A percentile compares a stretch with the other conserved stretches of the same genome.
These are phyloP conservation scores for Candida golubevii DNA, from an alignment of 805 yeast genomes.

Conservation along the genomic window DNA sequence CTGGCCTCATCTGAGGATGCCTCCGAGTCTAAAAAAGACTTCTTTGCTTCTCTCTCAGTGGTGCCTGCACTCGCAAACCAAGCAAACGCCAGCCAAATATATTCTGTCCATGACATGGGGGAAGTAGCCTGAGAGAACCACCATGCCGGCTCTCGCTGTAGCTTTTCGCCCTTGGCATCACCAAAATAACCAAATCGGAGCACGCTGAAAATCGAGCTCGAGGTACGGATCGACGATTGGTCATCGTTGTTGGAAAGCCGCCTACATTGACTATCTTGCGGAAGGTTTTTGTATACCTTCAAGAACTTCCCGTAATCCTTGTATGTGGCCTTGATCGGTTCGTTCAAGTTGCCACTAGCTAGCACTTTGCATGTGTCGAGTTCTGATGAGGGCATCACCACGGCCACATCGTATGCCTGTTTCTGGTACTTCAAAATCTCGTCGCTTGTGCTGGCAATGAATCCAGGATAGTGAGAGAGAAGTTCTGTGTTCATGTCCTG, in stretches of 20 bases:
- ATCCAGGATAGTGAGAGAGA: conserved; percentile 30
- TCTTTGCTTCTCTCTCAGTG: conserved; percentile 17
- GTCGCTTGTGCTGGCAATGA: conserved; percentile 63
- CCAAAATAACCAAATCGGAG: conserved; percentile 10
- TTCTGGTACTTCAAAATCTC: conserved; percentile 54
- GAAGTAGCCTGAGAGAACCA: conserved; percentile 43
- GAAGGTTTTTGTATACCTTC: conserved; percentile 24
- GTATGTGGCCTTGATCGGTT: conserved; percentile 26
- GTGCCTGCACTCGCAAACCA: conserved; percentile 93
- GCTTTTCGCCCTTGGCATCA: conserved; percentile 5
- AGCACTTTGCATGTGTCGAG: conserved; percentile 9
- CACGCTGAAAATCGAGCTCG: conserved; percentile 20
- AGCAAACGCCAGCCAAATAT: conserved; percentile 63
- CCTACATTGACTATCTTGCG: conserved; percentile 5
- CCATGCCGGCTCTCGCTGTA: conserved; percentile 35
- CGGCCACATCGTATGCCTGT: conserved; percentile 45
- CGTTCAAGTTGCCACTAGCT: conserved; percentile 8
- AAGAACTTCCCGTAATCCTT: conserved; percentile 37
- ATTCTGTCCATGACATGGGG: conserved; percentile 51
- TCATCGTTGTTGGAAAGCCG: conserved; percentile 22
- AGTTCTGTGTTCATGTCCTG: conserved; percentile 39
- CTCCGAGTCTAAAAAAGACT: conserved; percentile 3
- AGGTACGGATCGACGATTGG: conserved; percentile 26
- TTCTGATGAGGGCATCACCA: conserved; percentile 20
- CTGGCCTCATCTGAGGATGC: conserved; percentile 4